phyloP scores from a whole-genome alignment of 2,329 filamentous ascomycete species.

The Fusarium cyanostomum region DNA sequence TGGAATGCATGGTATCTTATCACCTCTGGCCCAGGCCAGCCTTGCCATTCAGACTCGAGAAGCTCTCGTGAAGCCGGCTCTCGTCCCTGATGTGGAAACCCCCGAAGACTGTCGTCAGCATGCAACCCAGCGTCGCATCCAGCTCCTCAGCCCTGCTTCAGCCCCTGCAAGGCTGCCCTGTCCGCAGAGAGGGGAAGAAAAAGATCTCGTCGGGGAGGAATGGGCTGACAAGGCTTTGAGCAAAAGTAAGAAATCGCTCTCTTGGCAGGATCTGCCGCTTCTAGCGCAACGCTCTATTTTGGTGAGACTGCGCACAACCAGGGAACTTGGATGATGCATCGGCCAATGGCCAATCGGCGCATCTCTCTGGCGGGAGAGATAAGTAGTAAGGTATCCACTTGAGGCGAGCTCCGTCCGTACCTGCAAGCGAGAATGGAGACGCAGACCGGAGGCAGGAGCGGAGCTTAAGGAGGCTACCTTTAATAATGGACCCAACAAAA shows the following conservation, averaged over 20 bases:
- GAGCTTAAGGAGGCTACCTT: too few relatives aligned
- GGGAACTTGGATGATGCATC: conserved; percentile 1
- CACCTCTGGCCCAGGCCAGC: background rate
- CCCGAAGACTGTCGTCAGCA: conserved; percentile 30
- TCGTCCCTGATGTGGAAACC: conserved; percentile 14
- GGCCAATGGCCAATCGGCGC: conserved; percentile 32
- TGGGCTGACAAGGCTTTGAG: conserved; percentile 3
- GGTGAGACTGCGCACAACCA: conserved; percentile 7
- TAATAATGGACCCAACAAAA: too few relatives aligned
- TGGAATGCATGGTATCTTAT: background rate
- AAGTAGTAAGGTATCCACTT: too few relatives aligned
- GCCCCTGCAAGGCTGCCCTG: conserved; percentile 30
- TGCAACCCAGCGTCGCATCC: conserved; percentile 32
- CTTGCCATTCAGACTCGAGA: background rate
- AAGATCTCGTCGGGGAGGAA: background rate
- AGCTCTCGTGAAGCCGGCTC: background rate
- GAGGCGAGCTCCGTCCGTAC: too few relatives aligned
- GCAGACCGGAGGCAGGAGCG: too few relatives aligned
- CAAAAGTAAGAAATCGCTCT: background rate
- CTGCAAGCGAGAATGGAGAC: too few relatives aligned
- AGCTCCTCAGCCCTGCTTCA: conserved; percentile 18
- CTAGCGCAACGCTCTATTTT: conserved; percentile 13
- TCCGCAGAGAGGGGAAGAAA: background rate
- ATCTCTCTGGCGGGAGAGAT: background rate
- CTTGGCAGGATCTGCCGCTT: background rate